Percentiles rank a stretch among this genome's conserved stretches.
phyloP scores from a whole-genome alignment of 495 filamentous ascomycete genomes.

The Penicillium desertorum region DNA sequence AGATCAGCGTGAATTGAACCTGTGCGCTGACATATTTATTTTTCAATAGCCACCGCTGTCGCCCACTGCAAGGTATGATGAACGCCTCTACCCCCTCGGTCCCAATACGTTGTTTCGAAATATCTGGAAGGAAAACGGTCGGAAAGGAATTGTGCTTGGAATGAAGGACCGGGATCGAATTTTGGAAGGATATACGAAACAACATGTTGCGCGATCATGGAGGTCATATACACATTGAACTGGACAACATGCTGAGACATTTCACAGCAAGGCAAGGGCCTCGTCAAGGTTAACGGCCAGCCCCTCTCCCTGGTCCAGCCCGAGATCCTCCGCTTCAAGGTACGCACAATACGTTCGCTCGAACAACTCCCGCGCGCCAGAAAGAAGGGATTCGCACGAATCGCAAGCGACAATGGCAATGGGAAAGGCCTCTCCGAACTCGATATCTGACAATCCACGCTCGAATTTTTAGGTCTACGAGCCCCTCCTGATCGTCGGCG shows the following conservation, averaged over 20 bases:
- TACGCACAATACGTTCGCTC: conserved; percentile 33
- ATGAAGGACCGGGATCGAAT: conserved; percentile 8
- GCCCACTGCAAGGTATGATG: conserved; percentile 88
- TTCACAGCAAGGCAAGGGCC: conserved; percentile 79
- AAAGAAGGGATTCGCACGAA: conserved; percentile 7
- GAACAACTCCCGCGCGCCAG: conserved; percentile 10
- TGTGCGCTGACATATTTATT: conserved; percentile 37
- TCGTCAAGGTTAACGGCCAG: conserved; percentile 98
- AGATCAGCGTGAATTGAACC: conserved; percentile 6
- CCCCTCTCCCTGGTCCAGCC: conserved; percentile 91
- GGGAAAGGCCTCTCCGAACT: background rate
- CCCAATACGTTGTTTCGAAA: conserved; percentile 24
- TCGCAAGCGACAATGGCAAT: conserved; percentile 13
- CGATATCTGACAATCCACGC: conserved; percentile 12
- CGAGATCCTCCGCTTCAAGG: conserved; percentile 97
- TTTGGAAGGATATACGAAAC: conserved; percentile 14
- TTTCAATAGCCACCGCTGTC: conserved; percentile 69
- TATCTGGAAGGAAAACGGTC: conserved; percentile 10
- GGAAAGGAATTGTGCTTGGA: conserved; percentile 9
- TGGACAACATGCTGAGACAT: conserved; percentile 38
- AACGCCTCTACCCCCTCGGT: conserved; percentile 18
- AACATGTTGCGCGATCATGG: conserved; percentile 20
- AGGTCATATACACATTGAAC: conserved; percentile 11
- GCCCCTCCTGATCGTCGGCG: conserved; percentile 90
- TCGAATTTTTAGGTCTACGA: conserved; percentile 73